Evolutionary conservation across 352 stramenopile species (phyloP), one percentile per base, ranked within the genome.

Genomic region (Phytophthora sp.): DNA sequence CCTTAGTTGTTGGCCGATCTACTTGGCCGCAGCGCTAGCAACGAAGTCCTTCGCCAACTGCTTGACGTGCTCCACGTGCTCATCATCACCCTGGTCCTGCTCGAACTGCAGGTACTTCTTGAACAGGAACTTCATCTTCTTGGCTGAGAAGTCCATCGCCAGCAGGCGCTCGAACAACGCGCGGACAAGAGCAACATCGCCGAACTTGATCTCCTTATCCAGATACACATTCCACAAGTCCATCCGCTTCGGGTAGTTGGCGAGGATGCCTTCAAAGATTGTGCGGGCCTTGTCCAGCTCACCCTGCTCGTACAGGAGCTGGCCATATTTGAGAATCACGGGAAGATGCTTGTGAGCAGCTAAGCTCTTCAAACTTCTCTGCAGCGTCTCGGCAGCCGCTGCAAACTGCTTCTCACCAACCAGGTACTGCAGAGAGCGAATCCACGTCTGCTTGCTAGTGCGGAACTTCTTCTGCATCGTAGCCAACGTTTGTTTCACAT

Each of bases 61-160:
- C 82, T 99, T 98, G 45, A 99, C 96, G 59, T 89, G 79, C 54
- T 97, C 87, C 56, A 96, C 86, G 45, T 72, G 87, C 9, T 84
- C 77, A 46, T 89, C 85, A 52, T 96, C 84, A 34, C 96, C 96
- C 69, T 98, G 86, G 10, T 91, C 82, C 62, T 98, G 88, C 80
- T 99, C 96, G 53, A 98, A 96, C 21, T 84, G 70, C 59, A 98
- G 84, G 77, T 89, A 98, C 72, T 99, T 99, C 70, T 99, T 98
- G 82, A 99, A 99, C 56, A 98, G 66, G 60, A 95, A 97, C 78
- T 99, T 99, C 95, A 99, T 99, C 87, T 99, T 97, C 72, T 98
- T 98, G 58, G 97, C 87, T 7, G 84, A 97, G 41, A 98, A 98
- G 27, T 98, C 96, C 80, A 98, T 95, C 17, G 88, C 87, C 15